Evolutionary conservation across 768 basidiomycete species (phyloP).

Genomic region (Amanita phalloides): DNA sequence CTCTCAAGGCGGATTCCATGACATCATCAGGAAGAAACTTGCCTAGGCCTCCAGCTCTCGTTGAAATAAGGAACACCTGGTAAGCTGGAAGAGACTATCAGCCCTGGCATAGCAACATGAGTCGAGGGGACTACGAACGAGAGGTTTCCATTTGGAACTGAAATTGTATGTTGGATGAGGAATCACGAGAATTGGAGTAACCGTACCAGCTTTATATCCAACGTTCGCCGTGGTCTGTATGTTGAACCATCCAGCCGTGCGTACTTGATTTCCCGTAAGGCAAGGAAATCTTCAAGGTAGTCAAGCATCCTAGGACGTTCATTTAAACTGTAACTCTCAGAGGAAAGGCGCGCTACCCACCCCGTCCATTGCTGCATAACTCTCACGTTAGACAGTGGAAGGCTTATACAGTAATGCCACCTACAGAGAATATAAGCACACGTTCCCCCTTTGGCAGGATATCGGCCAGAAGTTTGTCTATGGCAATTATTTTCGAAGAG

Average conservation of each 20-base stretch:
- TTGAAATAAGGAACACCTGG: slow-evolving; percentile 61
- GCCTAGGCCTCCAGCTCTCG: slow-evolving; percentile 65
- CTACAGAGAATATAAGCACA: slow-evolving; percentile 59
- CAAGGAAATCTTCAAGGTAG: slow-evolving; percentile 57
- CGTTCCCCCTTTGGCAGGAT: slow-evolving; percentile 49
- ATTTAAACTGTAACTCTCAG: not conserved
- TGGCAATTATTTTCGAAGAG: slow-evolving; percentile 43
- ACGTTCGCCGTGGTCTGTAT: slow-evolving; percentile 37
- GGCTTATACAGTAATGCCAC: slow-evolving; percentile 9
- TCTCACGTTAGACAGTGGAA: not conserved
- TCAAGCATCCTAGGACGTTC: slow-evolving; percentile 45
- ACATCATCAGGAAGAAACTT: slow-evolving; percentile 6
- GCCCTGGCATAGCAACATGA: not conserved
- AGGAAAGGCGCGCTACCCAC: not conserved
- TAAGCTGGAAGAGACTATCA: slow-evolving; percentile 29
- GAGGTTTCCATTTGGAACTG: slow-evolving; percentile 52
- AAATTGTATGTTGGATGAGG: not conserved
- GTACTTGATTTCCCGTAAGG: slow-evolving; percentile 44
- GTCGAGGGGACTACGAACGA: slow-evolving; percentile 24
- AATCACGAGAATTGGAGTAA: not conserved
- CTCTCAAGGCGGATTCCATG: not conserved
- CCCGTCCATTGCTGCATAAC: slow-evolving; percentile 44
- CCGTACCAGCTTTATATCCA: slow-evolving; percentile 48
- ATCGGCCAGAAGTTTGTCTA: slow-evolving; percentile 50
- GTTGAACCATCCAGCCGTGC: slow-evolving; percentile 52